A percentile compares a stretch with the other conserved stretches of the same genome.
Conservation (phyloP, 495 filamentous ascomycete species). For the Podospora appendiculata region DNA sequence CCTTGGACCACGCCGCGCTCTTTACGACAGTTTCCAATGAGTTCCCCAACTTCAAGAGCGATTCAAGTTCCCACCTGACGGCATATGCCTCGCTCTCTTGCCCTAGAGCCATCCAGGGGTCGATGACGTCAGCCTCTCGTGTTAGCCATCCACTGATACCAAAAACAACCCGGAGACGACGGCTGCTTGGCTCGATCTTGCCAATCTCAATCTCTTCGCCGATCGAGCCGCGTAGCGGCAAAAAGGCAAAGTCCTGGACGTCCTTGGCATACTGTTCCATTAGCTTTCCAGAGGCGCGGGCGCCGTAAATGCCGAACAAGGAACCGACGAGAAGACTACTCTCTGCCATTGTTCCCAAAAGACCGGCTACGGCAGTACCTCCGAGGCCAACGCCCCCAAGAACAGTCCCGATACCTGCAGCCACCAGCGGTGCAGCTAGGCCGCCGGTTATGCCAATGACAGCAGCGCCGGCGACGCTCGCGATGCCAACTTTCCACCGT, state of each 20-base stretch:
- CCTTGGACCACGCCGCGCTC: conserved; percentile 67
- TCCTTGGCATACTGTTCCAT: conserved; percentile 84
- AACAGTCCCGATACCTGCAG: conserved; percentile 72
- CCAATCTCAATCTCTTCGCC: conserved; percentile 25
- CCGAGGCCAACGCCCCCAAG: conserved; percentile 77
- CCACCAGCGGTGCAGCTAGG: conserved; percentile 73
- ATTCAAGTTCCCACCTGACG: conserved; percentile 75
- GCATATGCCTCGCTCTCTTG: conserved; percentile 69
- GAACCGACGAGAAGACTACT: conserved; percentile 72
- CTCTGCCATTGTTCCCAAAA: conserved; percentile 71
- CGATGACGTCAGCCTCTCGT: conserved; percentile 55
- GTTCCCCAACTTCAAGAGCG: conserved; percentile 68
- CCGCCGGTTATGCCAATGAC: conserved; percentile 67
- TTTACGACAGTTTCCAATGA: conserved; percentile 67
- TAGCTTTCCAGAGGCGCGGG: conserved; percentile 74
- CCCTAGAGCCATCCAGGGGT: conserved; percentile 71
- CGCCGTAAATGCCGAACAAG: conserved; percentile 85
- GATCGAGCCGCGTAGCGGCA: conserved; percentile 54
- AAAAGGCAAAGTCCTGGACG: conserved; percentile 81
- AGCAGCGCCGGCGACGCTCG: conserved; percentile 55
- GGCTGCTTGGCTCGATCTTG: conserved; percentile 32
- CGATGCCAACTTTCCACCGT: conserved; percentile 67
- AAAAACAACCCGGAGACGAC: conserved; percentile 74
- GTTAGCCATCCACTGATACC: conserved; percentile 78
- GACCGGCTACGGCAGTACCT: conserved; percentile 55